Base-by-base conservation (phyloP, 768 basidiomycete genomes). In the Pleurotus ostreatus region DNA sequence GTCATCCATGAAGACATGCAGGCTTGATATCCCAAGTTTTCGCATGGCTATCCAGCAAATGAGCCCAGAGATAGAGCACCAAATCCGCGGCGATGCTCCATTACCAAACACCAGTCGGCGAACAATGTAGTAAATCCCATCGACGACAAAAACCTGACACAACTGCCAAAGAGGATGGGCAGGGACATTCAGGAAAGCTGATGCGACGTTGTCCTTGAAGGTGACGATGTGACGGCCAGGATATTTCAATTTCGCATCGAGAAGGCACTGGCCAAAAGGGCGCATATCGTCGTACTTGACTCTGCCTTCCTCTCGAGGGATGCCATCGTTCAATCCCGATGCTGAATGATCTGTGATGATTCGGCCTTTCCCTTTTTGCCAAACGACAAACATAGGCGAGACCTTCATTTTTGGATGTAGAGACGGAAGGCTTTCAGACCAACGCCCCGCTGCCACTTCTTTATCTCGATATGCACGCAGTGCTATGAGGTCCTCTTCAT, bases 111-210 rank as follows among this genome's bases (percentile, higher is more conserved):
- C 63, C 2, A 66, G 60, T 8, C 62, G 61, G 2, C 65, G 66
- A 26, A 70, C 66, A 20, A 73, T 62, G 45, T 67, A 60, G 4
- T 48, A 44, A 2, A 39, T 20, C 4, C 55, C 61, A 49, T 72
- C 66, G 23, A 68, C 62, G 8, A 38, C 56, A 13, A 72, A 60
- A 16, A 70, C 59, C 48, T 74, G 73, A 16, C 59, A 55, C 0
- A 71, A 39, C 46, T 74, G 72, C 65, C 66, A 74, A 16, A 70
- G 5, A 9, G 69, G 71, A 52, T 73, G 68, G 3, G 62, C 62
- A 5, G 69, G 69, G 0, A 72, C 57, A 41, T 62, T 70, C 2
- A 66, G 63, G 49, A 70, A 74, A 1, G 71, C 72, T 7, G 61
- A 57, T 2, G 63, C 37, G 7, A 73, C 62, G 43, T 73, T 65